Conservation (phyloP, 2,329 filamentous ascomycete species). For the Emmonsiellopsis sp. region DNA sequence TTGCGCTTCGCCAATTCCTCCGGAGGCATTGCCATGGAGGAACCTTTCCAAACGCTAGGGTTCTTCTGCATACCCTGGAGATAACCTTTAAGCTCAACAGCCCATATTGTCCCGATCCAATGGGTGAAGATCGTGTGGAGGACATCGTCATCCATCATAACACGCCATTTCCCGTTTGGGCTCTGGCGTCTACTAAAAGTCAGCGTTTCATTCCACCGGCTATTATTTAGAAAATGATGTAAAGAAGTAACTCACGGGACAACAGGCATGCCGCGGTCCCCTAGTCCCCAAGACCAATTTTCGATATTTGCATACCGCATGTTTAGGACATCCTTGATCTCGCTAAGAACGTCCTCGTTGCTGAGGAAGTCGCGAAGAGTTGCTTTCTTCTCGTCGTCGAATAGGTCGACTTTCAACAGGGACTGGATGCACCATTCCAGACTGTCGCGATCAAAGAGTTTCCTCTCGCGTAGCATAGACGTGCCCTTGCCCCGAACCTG, state of each 20-base stretch:
- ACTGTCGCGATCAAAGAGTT: slow-evolving; percentile 24
- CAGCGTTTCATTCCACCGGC: not conserved
- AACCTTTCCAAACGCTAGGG: slow-evolving; percentile 10
- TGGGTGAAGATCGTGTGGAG: slow-evolving; percentile 39
- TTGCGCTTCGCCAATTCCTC: slow-evolving; percentile 18
- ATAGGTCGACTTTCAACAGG: slow-evolving; percentile 32
- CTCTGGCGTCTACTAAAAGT: slow-evolving; percentile 23
- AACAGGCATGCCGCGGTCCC: slow-evolving; percentile 33
- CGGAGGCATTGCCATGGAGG: slow-evolving; percentile 4
- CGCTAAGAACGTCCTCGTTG: slow-evolving; percentile 30
- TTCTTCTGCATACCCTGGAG: slow-evolving; percentile 10
- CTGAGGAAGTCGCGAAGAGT: slow-evolving; percentile 32
- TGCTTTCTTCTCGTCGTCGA: slow-evolving; percentile 36
- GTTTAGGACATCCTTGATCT: slow-evolving; percentile 38
- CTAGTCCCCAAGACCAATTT: slow-evolving; percentile 37
- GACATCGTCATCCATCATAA: slow-evolving; percentile 41
- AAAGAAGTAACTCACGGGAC: slow-evolving; percentile 19
- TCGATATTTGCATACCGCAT: slow-evolving; percentile 34
- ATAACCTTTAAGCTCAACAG: slow-evolving; percentile 17
- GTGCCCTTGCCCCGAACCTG: slow-evolving; percentile 12
- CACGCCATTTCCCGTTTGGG: slow-evolving; percentile 37
- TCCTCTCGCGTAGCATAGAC: slow-evolving; percentile 14
- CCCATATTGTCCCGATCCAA: slow-evolving; percentile 32
- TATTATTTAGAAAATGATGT: not conserved
- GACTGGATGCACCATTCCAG: slow-evolving; percentile 30